phyloP scores from a whole-genome alignment of 805 yeast genomes.

The Kurtzmaniella cleridarum region DNA sequence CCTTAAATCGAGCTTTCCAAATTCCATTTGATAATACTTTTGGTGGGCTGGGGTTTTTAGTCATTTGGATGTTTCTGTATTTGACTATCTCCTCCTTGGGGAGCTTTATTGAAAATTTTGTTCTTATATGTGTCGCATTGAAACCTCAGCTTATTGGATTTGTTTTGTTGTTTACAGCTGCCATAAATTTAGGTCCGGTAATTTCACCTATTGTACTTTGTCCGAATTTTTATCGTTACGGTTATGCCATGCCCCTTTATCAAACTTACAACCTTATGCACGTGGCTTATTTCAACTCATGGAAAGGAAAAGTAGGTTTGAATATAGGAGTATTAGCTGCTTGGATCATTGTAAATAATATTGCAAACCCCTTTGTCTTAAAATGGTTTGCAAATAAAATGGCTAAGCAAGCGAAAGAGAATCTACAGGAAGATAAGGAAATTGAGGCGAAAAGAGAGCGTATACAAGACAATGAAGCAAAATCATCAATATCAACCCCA shows the following conservation, averaged over 20 bases:
- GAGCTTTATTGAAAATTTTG: conserved; percentile 22
- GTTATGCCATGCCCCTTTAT: conserved; percentile 23
- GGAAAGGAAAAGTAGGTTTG: conserved; percentile 30
- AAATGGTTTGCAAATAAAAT: conserved; percentile 13
- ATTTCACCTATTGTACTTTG: conserved; percentile 22
- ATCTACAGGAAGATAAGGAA: conserved; percentile 2
- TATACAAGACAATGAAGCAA: too few species aligned
- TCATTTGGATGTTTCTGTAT: conserved; percentile 26
- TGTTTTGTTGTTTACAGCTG: conserved; percentile 21
- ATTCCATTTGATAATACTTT: conserved; percentile 16
- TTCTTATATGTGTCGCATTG: conserved; percentile 15
- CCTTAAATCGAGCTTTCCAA: conserved; percentile 25
- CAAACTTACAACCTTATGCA: conserved; percentile 25
- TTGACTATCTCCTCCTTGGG: conserved; percentile 28
- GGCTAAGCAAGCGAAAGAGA: conserved; percentile 6
- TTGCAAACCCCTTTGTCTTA: conserved; percentile 22
- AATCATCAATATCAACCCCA: too few species aligned
- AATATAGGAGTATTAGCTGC: conserved; percentile 26
- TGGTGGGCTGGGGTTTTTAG: conserved; percentile 28
- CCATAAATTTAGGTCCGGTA: conserved; percentile 25
- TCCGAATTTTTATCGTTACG: conserved; percentile 24
- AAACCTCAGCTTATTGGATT: conserved; percentile 26
- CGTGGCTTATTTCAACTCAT: conserved; percentile 26
- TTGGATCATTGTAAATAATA: conserved; percentile 25
- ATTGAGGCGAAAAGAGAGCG: too few species aligned